phyloP scores from a whole-genome alignment of 805 yeast species.

The Lachancea sp. region DNA sequence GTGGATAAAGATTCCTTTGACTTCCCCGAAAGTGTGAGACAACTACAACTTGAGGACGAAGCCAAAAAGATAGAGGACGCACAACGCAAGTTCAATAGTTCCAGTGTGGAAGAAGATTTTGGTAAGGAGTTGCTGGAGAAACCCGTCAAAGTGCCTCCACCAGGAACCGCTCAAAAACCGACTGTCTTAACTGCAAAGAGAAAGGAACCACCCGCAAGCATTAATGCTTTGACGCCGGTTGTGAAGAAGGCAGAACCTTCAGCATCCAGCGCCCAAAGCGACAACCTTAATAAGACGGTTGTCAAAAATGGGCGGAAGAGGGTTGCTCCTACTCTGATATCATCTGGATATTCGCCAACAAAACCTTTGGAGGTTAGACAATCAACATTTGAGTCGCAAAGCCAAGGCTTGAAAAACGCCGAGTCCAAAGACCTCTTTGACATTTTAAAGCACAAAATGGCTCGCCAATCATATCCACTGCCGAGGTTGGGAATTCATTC shows the following conservation, averaged over 20 bases:
- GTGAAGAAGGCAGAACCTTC: conserved; percentile 25
- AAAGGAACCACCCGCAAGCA: conserved; percentile 1
- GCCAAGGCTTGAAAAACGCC: not conserved
- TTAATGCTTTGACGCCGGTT: conserved; percentile 3
- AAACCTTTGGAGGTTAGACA: not conserved
- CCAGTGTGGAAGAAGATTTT: not conserved
- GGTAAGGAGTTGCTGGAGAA: conserved; percentile 6
- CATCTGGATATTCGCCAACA: conserved; percentile 35
- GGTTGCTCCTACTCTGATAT: conserved; percentile 62
- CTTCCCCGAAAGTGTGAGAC: conserved; percentile 82
- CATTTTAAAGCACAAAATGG: conserved; percentile 26
- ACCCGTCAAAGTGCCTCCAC: conserved; percentile 10
- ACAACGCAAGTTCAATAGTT: conserved; percentile 5
- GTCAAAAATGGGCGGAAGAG: conserved; percentile 73
- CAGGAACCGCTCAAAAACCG: conserved; percentile 12
- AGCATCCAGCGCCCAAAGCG: conserved; percentile 9
- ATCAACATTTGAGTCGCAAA: not conserved
- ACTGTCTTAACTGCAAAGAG: conserved; percentile 5
- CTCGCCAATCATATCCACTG: conserved; percentile 42
- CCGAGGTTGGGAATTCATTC: conserved; percentile 64
- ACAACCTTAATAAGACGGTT: conserved; percentile 42
- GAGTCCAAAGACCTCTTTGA: conserved; percentile 2
- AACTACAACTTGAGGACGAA: conserved; percentile 63
- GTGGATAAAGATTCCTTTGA: conserved; percentile 78
- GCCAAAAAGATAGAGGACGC: conserved; percentile 37